Base-by-base conservation (phyloP, 2,329 filamentous ascomycete species). In the Fusarium chaquense region DNA sequence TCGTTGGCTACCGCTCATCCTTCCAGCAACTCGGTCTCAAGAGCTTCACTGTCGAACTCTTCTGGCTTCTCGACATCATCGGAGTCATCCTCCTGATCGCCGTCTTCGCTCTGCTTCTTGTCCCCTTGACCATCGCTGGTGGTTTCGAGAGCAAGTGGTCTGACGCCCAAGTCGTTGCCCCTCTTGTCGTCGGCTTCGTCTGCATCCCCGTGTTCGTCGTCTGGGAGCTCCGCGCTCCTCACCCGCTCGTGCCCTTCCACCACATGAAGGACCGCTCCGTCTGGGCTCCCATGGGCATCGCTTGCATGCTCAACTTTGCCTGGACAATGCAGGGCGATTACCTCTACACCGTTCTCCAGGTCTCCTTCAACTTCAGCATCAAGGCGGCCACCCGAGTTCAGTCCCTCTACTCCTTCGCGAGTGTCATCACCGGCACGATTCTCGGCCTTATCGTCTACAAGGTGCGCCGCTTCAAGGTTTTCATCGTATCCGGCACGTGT, bases 261-360 rank as follows among this genome's bases (percentile, higher is more conserved):
- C 80, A 89, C 3, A 82, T 91, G 72, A 88, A 86, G 76, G 88
- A 91, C 73, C 87, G 89, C 24, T 83, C 83, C n/a, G 84, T 91
- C 28, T 91, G 89, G 87, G 87, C 83, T 7, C 84, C 89, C 6
- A 77, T 91, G 32, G 87, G 86, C 5, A 89, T 91, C 44, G 88
- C 84, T 11, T 64, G 82, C 47, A 78, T 86, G 71, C 81, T 88
- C 72, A 87, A 86, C 79, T 87, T 86, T 72, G 77, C 85, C 20
- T 91, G 88, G 88, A 85, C 85, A 64, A 82, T 90, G 77, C 89
- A 91, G 76, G 87, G 85, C 24, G 86, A 90, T 73, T 91, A 86
- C 76, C 82, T 91, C 4, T 91, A 85, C 78, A 89, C 89, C 0
- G 85, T 91, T 2, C 83, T 91, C 2, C 76, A 85, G 13, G 86